Evolutionary conservation across 148 eudicot species (phyloP).

Genomic region (Polygonum aviculare): DNA sequence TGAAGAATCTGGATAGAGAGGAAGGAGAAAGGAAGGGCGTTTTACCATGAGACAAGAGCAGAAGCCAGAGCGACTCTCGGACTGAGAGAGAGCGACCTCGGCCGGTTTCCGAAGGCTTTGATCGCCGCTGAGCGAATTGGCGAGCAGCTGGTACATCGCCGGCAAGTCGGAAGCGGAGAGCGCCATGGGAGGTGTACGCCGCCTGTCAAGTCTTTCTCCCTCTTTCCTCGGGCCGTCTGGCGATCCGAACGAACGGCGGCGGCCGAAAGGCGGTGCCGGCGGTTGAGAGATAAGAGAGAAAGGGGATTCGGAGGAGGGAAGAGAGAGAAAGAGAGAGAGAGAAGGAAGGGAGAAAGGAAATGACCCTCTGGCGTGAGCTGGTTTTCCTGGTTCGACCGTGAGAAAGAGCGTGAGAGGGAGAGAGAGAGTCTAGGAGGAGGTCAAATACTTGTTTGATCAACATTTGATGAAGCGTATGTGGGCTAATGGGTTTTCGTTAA

Average conservation of each 20-base stretch:
- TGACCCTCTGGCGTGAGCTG: constrained; percentile 3
- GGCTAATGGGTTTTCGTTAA: neutral
- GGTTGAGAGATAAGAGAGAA: neutral
- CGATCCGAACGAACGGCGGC: neutral
- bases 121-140: constrained; percentile 70
- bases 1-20: neutral
- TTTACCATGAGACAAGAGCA: constrained; percentile 82
- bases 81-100: constrained; percentile 71
- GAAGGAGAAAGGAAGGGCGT: neutral
- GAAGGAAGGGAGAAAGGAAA: constrained; percentile 3
- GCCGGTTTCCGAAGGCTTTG: constrained; percentile 59
- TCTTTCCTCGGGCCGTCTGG: neutral
- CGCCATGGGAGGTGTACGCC: constrained; percentile 43
- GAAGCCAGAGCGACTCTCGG: constrained; percentile 80
- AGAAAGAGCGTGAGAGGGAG: constrained; percentile 9
- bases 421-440: neutral
- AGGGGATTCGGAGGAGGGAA: constrained; percentile 6
- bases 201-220: constrained; percentile 2
- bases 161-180: constrained; percentile 78
- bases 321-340: constrained; percentile 8
- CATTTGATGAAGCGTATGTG: neutral
- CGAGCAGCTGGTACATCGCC: constrained; percentile 65
- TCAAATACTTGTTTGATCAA: neutral
- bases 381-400: constrained; percentile 11
- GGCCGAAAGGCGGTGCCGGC: neutral